A percentile compares a stretch with the other conserved stretches of the same genome.
phyloP scores from a whole-genome alignment of 2,329 filamentous ascomycete species.

The Decorospora gaudefroyi region DNA sequence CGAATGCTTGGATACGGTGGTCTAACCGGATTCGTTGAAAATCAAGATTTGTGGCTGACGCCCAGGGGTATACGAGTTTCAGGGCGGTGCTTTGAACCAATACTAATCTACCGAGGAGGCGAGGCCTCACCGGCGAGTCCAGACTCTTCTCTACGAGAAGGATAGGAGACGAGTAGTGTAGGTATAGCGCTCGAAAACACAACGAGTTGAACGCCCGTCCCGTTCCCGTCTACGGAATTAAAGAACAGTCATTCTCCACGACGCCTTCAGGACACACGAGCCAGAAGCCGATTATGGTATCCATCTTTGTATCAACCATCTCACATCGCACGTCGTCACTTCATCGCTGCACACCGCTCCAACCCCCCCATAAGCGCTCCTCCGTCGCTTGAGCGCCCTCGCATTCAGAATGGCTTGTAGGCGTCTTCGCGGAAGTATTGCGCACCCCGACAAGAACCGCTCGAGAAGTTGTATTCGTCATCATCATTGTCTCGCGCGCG shows the following conservation, averaged over 20 bases:
- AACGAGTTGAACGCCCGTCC: not conserved
- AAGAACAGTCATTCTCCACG: no score
- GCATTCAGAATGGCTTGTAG: no score
- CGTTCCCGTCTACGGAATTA: no score
- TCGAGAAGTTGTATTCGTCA: slow-evolving; percentile 47
- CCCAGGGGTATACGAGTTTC: slow-evolving; percentile 7
- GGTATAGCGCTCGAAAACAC: not conserved
- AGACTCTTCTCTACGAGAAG: no score
- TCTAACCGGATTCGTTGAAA: not conserved
- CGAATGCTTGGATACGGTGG: no score
- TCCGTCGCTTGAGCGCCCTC: no score
- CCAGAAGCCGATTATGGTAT: no score
- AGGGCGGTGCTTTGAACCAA: slow-evolving; percentile 4
- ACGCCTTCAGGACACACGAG: no score
- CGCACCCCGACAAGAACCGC: slow-evolving; percentile 27
- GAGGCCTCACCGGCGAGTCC: no score
- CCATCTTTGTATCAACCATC: not conserved
- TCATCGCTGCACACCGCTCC: not conserved
- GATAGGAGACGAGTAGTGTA: no score
- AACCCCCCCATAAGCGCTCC: not conserved
- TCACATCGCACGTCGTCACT: not conserved
- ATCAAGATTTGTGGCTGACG: not conserved
- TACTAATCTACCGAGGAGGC: not conserved
- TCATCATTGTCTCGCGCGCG: slow-evolving; percentile 41
- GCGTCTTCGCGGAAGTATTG: slow-evolving; percentile 11